Evolutionary conservation across 2,329 filamentous ascomycete species (phyloP).

Genomic region (Furcasterigmium furcatum): DNA sequence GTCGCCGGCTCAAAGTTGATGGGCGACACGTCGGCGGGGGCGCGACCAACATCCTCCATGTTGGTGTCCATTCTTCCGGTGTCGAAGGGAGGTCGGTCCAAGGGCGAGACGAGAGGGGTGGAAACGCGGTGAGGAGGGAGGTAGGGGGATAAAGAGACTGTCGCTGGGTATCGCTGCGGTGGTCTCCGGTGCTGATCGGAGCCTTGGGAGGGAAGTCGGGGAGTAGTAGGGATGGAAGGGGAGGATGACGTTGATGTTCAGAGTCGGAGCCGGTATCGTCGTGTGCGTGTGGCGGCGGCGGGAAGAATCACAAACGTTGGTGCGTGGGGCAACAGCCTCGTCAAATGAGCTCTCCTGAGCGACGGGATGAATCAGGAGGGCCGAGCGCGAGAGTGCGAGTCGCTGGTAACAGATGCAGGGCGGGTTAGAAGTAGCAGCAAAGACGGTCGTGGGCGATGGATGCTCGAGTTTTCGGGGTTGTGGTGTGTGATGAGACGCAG

Average conservation of each 20-base stretch:
- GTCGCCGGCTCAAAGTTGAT: conserved; percentile 73
- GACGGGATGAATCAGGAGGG: too few relatives aligned
- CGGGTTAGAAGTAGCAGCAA: not conserved
- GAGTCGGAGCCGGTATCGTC: not conserved
- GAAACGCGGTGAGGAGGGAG: not conserved
- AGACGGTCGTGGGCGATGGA: not conserved
- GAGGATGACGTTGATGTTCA: not conserved
- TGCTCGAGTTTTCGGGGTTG: not conserved
- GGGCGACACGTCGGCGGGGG: conserved; percentile 74
- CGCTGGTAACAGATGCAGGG: not conserved
- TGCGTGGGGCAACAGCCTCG: conserved; percentile 1
- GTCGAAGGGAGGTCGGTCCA: not conserved
- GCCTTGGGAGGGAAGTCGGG: not conserved
- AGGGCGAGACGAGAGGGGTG: not conserved
- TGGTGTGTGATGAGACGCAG: not conserved
- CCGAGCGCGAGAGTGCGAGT: not conserved
- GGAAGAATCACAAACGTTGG: not conserved
- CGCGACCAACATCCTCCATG: conserved; percentile 96
- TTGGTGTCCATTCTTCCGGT: conserved; percentile 82
- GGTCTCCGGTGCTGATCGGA: not conserved
- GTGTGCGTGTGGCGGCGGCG: not conserved
- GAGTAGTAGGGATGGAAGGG: not conserved
- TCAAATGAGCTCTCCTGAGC: not conserved
- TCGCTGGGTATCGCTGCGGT: not conserved
- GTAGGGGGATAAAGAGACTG: not conserved